A percentile compares a stretch with the other conserved stretches of the same genome.
These are phyloP conservation scores for Chlamydomonas eustigma DNA, from an alignment of 139 green algal genomes.

Conservation along the genomic window DNA sequence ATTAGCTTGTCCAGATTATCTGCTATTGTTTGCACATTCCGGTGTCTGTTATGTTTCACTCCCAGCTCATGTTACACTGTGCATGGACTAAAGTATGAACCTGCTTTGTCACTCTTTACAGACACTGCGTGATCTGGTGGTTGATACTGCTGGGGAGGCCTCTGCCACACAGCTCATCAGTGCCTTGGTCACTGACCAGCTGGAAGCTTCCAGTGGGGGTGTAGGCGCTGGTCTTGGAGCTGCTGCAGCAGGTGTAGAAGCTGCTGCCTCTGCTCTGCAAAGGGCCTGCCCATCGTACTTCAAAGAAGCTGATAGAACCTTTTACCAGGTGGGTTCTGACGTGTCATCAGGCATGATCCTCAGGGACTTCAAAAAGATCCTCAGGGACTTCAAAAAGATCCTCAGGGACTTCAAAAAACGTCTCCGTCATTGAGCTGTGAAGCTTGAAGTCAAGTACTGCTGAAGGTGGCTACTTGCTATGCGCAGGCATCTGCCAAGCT, in stretches of 20 bases:
- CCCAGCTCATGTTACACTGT: too few species aligned
- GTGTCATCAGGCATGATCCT: too few species aligned
- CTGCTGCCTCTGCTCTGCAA: constrained; percentile 59
- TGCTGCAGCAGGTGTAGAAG: constrained; percentile 38
- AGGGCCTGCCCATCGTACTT: constrained; percentile 69
- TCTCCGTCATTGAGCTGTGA: too few species aligned
- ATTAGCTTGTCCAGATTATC: too few species aligned
- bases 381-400: too few species aligned
- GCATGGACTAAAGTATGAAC: too few species aligned
- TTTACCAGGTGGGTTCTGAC: constrained; percentile 76
- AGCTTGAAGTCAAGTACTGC: too few species aligned
- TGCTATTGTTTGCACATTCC: too few species aligned
- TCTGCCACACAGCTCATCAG: constrained; percentile 59
- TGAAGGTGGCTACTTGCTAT: neutral
- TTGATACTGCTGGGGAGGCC: constrained; percentile 48
- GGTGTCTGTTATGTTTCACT: too few species aligned
- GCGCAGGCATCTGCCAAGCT: constrained; percentile 45
- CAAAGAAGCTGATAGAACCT: constrained; percentile 67
- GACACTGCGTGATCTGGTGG: constrained; percentile 61
- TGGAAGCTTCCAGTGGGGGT: constrained; percentile 27
- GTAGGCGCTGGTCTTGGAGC: constrained; percentile 18
- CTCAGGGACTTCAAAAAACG: too few species aligned
- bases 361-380: too few species aligned
- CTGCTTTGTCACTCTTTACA: too few species aligned
- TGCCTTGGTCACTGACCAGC: constrained; percentile 61